phyloP scores from a whole-genome alignment of 495 filamentous ascomycete genomes.

The Thermothielavioides terrestris region DNA sequence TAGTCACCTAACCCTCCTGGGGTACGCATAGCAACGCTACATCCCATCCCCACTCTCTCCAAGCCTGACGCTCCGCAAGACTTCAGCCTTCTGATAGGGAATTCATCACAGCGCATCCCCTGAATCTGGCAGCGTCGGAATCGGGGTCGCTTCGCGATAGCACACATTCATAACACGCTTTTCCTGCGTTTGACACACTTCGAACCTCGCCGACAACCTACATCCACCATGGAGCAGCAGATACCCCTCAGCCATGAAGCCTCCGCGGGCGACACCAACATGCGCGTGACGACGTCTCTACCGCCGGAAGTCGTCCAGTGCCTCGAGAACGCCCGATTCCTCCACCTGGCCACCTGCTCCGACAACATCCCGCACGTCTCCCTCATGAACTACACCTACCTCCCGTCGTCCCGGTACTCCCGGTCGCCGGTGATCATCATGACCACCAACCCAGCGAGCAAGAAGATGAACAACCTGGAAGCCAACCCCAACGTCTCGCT shows the following conservation, averaged over 20 bases:
- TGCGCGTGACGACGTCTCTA: slow-evolving; percentile 56
- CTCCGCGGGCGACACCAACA: slow-evolving; percentile 62
- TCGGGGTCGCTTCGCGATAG: too few relatives aligned
- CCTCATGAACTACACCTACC: slow-evolving; percentile 98
- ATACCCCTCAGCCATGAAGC: slow-evolving; percentile 66
- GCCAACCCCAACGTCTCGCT: slow-evolving; percentile 84
- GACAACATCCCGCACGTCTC: slow-evolving; percentile 83
- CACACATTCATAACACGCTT: too few relatives aligned
- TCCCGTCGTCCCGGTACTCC: slow-evolving; percentile 71
- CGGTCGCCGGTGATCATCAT: slow-evolving; percentile 71
- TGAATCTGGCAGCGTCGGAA: not conserved
- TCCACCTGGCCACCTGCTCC: slow-evolving; percentile 87
- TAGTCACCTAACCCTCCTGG: slow-evolving; percentile 9
- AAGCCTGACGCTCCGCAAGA: not conserved
- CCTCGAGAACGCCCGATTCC: slow-evolving; percentile 90
- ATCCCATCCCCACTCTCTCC: not conserved
- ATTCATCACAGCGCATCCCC: too few relatives aligned
- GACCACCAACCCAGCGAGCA: slow-evolving; percentile 82
- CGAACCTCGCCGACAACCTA: not conserved
- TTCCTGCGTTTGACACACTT: not conserved
- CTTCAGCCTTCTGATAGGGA: not conserved
- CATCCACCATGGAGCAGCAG: slow-evolving; percentile 34
- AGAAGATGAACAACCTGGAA: slow-evolving; percentile 80
- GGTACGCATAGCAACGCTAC: not conserved
- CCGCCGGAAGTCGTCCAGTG: slow-evolving; percentile 81